Conservation (phyloP, 345 rosid genomes). For the Eucalyptus curtisii region DNA sequence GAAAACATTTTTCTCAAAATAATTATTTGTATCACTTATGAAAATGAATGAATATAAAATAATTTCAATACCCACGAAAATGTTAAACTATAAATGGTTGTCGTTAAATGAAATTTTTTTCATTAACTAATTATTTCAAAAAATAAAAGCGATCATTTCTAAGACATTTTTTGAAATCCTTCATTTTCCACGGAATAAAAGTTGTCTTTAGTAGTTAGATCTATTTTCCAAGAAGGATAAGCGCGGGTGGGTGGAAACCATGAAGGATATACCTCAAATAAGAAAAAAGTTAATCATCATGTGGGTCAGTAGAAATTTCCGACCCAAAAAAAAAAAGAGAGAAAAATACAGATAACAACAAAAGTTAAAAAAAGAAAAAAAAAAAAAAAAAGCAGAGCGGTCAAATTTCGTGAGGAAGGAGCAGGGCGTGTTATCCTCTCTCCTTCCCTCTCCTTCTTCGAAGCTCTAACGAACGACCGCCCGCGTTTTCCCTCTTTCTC, state of each 20-base stretch:
- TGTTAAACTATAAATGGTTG: too few species aligned
- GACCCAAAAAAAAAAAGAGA: accelerated
- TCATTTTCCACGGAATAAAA: not conserved
- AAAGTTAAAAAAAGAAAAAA: not conserved
- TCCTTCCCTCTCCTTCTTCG: not conserved
- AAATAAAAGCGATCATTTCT: not conserved
- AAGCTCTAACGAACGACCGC: not conserved
- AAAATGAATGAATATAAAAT: too few species aligned
- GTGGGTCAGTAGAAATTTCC: not conserved
- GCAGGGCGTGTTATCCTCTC: not conserved
- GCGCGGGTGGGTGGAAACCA: not conserved
- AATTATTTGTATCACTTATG: too few species aligned
- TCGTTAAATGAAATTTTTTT: too few species aligned
- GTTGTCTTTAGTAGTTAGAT: accelerated
- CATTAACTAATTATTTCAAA: not conserved
- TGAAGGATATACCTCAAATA: not conserved
- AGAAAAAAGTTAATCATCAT: not conserved
- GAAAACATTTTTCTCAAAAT: too few species aligned
- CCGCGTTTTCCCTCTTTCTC: not conserved
- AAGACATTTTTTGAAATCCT: not conserved
- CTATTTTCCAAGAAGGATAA: not conserved
- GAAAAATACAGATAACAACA: not conserved
- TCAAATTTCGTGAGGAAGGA: not conserved
- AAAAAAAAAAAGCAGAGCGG: not conserved
- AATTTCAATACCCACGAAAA: too few species aligned